phyloP scores from a whole-genome alignment of 768 basidiomycete genomes.

The Coprinellus micaceus region DNA sequence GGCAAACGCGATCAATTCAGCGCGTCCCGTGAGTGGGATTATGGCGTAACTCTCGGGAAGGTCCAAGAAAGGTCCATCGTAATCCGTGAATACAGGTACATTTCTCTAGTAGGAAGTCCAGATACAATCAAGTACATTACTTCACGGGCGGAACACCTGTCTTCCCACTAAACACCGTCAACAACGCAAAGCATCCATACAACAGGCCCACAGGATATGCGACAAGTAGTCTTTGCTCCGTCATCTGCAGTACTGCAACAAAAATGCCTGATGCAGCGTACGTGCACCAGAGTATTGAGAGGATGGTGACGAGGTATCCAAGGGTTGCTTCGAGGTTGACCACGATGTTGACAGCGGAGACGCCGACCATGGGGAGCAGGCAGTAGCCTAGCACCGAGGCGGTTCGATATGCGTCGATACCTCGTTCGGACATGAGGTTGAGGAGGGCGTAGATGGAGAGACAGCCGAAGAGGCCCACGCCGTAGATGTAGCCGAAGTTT shows the following conservation, averaged over 20 bases:
- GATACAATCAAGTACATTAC: too few species aligned
- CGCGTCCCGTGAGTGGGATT: too few species aligned
- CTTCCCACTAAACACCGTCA: constrained; percentile 78
- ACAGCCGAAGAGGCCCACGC: constrained; percentile 92
- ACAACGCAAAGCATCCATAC: constrained; percentile 90
- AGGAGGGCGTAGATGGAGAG: constrained; percentile 89
- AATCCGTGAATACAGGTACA: too few species aligned
- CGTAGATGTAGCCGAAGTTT: constrained; percentile 98
- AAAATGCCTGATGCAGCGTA: constrained; percentile 95
- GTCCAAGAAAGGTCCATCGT: too few species aligned
- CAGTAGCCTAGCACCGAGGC: constrained; percentile 97
- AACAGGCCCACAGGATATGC: constrained; percentile 94
- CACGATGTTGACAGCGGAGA: constrained; percentile 84
- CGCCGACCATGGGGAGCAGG: constrained; percentile 92
- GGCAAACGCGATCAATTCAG: neutral
- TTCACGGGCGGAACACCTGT: too few species aligned
- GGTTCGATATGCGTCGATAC: constrained; percentile 93
- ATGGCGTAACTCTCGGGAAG: too few species aligned
- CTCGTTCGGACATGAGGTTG: constrained; percentile 94
- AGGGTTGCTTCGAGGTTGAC: constrained; percentile 79
- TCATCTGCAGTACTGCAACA: constrained; percentile 92
- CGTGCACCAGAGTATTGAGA: constrained; percentile 95
- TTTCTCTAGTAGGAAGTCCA: too few species aligned
- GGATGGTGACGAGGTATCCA: constrained; percentile 77
- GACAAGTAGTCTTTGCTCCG: constrained; percentile 89